Evolutionary conservation across 305 asterid genomes (phyloP).

Genomic region (Fraxinus floribunda): DNA sequence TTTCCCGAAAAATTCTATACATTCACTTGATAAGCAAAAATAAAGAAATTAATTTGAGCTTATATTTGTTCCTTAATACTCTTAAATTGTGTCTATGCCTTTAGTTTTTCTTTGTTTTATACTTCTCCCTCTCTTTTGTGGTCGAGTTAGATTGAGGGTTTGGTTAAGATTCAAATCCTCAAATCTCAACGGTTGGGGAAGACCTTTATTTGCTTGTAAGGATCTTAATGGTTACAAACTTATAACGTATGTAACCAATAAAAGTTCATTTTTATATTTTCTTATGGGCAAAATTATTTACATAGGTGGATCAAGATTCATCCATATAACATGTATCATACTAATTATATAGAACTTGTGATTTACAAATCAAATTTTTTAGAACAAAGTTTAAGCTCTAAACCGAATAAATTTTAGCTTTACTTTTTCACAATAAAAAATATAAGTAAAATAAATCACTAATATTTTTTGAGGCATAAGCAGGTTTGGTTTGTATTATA

Average conservation of each 20-base stretch:
- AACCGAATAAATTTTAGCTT: slow-evolving; percentile 1
- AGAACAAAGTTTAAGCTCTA: slow-evolving; percentile 16
- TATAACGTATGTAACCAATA: too few relatives aligned
- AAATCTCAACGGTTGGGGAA: neutral
- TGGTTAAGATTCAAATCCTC: neutral
- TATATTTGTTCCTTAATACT: neutral
- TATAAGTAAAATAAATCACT: slow-evolving; percentile 2
- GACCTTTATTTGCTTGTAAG: too few relatives aligned
- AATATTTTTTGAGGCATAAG: neutral
- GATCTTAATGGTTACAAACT: too few relatives aligned
- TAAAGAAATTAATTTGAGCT: neutral
- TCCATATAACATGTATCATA: neutral
- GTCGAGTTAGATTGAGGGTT: neutral
- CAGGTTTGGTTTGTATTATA: neutral
- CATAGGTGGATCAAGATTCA: neutral
- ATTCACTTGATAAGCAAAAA: neutral
- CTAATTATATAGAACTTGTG: neutral
- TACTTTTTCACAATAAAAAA: neutral
- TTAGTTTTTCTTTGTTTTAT: neutral
- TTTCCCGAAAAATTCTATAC: neutral
- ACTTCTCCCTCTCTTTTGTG: neutral
- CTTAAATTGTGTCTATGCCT: neutral
- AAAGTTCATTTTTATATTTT: neutral
- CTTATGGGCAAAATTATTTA: neutral
- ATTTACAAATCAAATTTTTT: neutral